Evolutionary conservation across 2,329 filamentous ascomycete species (phyloP), one percentile per base, ranked within the genome.

Genomic region (Ophiostoma novo-ulmi): DNA sequence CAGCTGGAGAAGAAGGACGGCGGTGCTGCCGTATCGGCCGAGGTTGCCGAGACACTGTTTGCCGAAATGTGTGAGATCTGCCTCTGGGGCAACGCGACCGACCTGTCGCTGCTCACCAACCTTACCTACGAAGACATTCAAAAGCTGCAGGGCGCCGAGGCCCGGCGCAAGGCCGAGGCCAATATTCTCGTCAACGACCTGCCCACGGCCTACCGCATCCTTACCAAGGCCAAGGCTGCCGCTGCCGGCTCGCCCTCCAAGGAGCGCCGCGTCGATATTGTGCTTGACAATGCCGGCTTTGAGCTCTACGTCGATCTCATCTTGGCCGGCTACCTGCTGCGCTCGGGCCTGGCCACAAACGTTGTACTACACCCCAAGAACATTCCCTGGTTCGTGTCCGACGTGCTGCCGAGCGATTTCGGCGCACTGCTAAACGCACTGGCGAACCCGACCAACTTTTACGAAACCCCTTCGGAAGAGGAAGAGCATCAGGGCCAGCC

Each of bases 381-480:
- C 31, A 94, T 99, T 71, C 95, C 95, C 0, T 99, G 95, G 95
- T 99, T 98, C 78, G 95, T 99, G 67, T 97, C 93, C 0, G 95
- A 99, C 76, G 95, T 98, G 3, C 81, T 97, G 13, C 94, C 94
- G 0, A 85, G 83, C 58, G 95, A 99, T 80, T 97, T 98, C 76
- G 85, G 84, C 1, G 88, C 90, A n/a, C 85, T 98, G 2, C 87
- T 99, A 69, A 88, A 87, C 73, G 92, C 91, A 5, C 85, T 99
- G n/a, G 87, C 89, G 7, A 85, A 89, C 75, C 92, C 95, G 0
- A 88, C 90, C 75, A 76, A 80, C 13, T 97, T 98, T 80, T 98
- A 95, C 81, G 87, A 89, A 76, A 87, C 87, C 0, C 88, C 88
- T 0, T 88, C 89, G 0, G 88, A 93, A 39, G 92, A 94, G 14